These are phyloP conservation scores for Globisporangium apiculatum DNA, from an alignment of 352 stramenopile species.

Conservation along the genomic window DNA sequence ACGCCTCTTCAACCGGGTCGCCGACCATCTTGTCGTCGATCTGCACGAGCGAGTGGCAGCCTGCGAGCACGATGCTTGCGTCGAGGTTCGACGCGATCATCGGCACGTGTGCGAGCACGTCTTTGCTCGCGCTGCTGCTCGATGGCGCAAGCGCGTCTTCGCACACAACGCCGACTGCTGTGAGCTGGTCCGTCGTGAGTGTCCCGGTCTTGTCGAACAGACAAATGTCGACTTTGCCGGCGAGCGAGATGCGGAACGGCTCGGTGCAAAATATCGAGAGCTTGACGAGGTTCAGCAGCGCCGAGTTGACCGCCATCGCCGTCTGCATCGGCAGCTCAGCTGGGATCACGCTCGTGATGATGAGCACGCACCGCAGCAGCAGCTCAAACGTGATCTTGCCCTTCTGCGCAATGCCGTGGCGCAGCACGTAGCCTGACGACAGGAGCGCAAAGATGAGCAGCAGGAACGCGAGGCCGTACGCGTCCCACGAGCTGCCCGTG, in stretches of 20 bases:
- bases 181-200: slow-evolving; percentile 95
- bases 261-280: slow-evolving; percentile 97
- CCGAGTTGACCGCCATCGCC: slow-evolving; percentile 95
- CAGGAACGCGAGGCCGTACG: slow-evolving; percentile 93
- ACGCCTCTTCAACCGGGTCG: slow-evolving; percentile 97
- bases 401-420: slow-evolving; percentile 80
- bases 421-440: slow-evolving; percentile 93
- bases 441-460: slow-evolving; percentile 96
- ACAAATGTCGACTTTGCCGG: slow-evolving; percentile 95
- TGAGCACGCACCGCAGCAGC: slow-evolving; percentile 96
- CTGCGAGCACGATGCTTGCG: slow-evolving; percentile 69
- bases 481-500: slow-evolving; percentile 92
- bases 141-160: slow-evolving; percentile 33
- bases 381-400: slow-evolving; percentile 95
- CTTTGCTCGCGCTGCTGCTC: slow-evolving; percentile 18
- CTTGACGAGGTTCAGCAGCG: slow-evolving; percentile 92
- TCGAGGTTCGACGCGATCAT: slow-evolving; percentile 85
- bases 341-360: slow-evolving; percentile 98
- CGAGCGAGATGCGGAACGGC: slow-evolving; percentile 96
- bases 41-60: slow-evolving; percentile 97
- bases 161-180: slow-evolving; percentile 89
- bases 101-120: slow-evolving; percentile 57
- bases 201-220: slow-evolving; percentile 99
- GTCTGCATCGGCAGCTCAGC: slow-evolving; percentile 98
- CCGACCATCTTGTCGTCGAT: slow-evolving; percentile 96